Evolutionary conservation across 768 basidiomycete species (phyloP).

Genomic region (Kwoniella heveanensis): DNA sequence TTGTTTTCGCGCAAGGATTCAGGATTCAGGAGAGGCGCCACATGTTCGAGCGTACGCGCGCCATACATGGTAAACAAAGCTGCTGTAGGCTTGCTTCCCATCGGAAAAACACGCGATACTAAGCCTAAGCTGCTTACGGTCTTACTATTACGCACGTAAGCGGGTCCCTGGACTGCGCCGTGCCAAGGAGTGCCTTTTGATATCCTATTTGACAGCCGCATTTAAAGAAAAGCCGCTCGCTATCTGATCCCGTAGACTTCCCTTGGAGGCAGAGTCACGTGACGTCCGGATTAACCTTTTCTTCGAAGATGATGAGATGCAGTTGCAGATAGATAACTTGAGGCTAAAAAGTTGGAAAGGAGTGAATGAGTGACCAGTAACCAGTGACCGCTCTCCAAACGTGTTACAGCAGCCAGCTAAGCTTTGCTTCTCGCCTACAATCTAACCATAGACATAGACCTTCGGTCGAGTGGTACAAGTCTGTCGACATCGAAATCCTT

Average conservation of each 20-base stretch:
- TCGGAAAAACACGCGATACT: neutral
- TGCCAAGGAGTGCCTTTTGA: neutral
- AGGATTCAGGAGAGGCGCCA: neutral
- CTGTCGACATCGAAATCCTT: neutral
- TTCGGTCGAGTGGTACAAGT: no score
- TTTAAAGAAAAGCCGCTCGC: neutral
- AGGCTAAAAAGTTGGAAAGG: constrained; percentile 1
- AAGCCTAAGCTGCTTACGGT: neutral
- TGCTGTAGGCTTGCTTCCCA: neutral
- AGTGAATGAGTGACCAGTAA: neutral
- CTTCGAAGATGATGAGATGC: neutral
- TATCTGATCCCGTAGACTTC: neutral
- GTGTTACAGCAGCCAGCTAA: neutral
- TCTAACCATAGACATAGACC: no score
- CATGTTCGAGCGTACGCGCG: neutral
- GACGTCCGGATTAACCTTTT: neutral
- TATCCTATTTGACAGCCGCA: neutral
- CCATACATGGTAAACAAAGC: neutral
- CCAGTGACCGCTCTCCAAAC: neutral
- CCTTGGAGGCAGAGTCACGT: neutral
- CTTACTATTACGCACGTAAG: neutral
- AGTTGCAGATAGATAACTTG: neutral
- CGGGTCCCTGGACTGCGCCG: neutral
- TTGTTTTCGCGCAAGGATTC: no score
- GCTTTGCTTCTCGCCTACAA: no score